Evolutionary conservation across 345 rosid species (phyloP).

Genomic region (Eucalyptus globulus): DNA sequence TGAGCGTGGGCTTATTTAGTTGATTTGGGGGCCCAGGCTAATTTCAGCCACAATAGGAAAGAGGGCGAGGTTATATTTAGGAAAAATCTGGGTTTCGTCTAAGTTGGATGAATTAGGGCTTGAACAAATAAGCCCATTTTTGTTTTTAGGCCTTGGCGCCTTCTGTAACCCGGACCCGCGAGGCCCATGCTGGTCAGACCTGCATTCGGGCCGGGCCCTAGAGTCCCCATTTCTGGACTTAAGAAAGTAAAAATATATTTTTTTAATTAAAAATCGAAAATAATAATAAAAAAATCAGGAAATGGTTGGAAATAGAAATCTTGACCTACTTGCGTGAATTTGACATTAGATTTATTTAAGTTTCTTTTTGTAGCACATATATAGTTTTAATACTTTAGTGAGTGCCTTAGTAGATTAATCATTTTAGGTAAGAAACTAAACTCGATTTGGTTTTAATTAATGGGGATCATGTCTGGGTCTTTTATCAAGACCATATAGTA

Average conservation of each 20-base stretch:
- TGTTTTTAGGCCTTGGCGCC: not conserved
- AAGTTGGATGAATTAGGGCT: not conserved
- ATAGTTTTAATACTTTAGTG: not conserved
- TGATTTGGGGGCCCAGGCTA: no score
- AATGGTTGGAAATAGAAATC: not conserved
- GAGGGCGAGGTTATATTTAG: not conserved
- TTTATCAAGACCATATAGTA: not conserved
- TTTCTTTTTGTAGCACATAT: not conserved
- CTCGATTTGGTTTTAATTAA: not conserved
- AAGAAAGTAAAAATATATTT: fast-evolving
- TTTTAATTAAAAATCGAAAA: not conserved
- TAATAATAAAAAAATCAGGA: not conserved
- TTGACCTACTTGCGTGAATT: not conserved
- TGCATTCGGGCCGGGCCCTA: not conserved
- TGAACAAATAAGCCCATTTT: not conserved
- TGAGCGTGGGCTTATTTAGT: no score
- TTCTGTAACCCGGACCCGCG: not conserved
- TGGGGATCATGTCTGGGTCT: not conserved
- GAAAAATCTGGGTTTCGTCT: not conserved
- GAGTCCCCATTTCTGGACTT: not conserved
- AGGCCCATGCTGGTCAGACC: not conserved
- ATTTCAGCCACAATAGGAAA: no score
- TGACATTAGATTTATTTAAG: no score
- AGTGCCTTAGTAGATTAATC: not conserved
- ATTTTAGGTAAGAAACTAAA: not conserved